These are phyloP conservation scores for Diaporthe citrichinensis DNA, from an alignment of 2,329 filamentous ascomycete species.

Conservation along the genomic window DNA sequence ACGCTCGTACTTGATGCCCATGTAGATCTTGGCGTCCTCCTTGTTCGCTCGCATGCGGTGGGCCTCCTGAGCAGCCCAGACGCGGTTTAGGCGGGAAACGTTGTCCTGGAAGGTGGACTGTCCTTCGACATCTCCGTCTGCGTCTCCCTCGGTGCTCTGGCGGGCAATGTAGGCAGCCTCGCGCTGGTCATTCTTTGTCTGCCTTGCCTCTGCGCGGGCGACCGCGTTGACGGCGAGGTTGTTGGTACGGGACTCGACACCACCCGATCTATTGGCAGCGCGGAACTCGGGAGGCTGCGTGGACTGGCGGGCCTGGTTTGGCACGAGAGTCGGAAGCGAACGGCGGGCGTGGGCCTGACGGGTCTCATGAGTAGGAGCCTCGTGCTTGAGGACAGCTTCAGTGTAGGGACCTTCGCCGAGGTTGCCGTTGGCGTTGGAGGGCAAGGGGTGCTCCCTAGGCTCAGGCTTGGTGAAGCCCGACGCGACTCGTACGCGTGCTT, in stretches of 20 bases:
- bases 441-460: conserved; percentile 40
- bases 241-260: conserved; percentile 57
- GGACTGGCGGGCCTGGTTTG: conserved; percentile 51
- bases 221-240: conserved; percentile 66
- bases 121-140: conserved; percentile 12
- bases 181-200: conserved; percentile 65
- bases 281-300: conserved; percentile 53
- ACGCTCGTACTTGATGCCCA: conserved; percentile 74
- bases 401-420: conserved; percentile 34
- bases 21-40: conserved; percentile 70
- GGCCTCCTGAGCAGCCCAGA: conserved; percentile 69
- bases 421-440: conserved; percentile 39
- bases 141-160: conserved; percentile 22
- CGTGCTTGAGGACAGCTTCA: conserved; percentile 32
- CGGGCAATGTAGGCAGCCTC: conserved; percentile 50
- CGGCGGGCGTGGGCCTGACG: conserved; percentile 59
- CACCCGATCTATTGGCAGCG: conserved; percentile 51
- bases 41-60: conserved; percentile 58
- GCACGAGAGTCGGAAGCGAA: conserved; percentile 45
- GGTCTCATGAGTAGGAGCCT: conserved; percentile 54
- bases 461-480: conserved; percentile 47
- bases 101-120: conserved; percentile 61
- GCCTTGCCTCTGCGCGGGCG: conserved; percentile 64
- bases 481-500: conserved; percentile 62
- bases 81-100: conserved; percentile 66